A percentile compares a stretch with the other conserved stretches of the same genome.
phyloP scores from a whole-genome alignment of 2,329 filamentous ascomycete species.

The Zymoseptoria tritici region DNA sequence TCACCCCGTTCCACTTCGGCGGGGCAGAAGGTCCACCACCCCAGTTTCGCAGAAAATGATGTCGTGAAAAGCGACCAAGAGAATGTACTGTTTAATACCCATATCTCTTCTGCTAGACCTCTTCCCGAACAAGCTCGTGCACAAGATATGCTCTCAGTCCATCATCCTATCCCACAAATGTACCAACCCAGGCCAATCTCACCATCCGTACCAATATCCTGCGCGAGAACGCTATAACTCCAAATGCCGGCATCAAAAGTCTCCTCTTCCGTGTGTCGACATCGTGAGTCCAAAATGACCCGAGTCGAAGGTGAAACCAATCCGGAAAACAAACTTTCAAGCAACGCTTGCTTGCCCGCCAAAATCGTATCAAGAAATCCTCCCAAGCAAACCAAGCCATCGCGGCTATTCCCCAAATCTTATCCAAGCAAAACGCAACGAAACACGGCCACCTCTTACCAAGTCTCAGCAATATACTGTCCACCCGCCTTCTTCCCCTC shows the following conservation, averaged over 20 bases:
- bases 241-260: background rate
- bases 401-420: background rate
- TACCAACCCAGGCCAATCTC: background rate
- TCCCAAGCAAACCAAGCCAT: background rate
- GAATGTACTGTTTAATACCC: background rate
- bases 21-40: no score
- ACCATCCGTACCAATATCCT: background rate
- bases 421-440: background rate
- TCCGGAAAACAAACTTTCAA: background rate
- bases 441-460: slow-evolving; percentile 12
- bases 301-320: background rate
- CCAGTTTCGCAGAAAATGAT: background rate
- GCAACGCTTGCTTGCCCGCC: background rate
- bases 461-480: slow-evolving; percentile 76
- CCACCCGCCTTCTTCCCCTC: slow-evolving; percentile 81
- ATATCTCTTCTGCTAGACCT: background rate
- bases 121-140: background rate
- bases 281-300: background rate
- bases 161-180: background rate
- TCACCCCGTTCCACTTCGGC: no score
- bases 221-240: background rate
- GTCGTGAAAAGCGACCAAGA: background rate
- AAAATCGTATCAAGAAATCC: background rate
- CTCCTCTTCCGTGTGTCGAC: background rate
- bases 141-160: background rate